Evolutionary conservation across 768 basidiomycete species (phyloP).

Genomic region (Gelatoporia subvermispora): DNA sequence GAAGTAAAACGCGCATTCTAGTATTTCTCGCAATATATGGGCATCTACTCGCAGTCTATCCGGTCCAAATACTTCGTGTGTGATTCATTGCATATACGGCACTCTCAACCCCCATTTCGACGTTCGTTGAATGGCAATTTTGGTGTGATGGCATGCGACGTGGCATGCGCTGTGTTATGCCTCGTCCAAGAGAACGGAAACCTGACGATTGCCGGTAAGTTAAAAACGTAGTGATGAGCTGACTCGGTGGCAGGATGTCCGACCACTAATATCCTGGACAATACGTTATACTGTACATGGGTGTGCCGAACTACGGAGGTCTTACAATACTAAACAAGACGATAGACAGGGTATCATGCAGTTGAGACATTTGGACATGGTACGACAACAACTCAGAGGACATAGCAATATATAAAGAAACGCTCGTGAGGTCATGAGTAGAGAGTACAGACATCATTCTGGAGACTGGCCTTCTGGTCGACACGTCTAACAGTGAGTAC

Average conservation of each 20-base stretch:
- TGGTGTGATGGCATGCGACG: no score
- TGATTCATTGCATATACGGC: no score
- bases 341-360: constrained; percentile 13
- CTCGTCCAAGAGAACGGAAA: no score
- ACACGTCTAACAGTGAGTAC: background rate
- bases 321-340: constrained; percentile 12
- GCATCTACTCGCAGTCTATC: background rate
- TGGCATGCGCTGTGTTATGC: no score
- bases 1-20: constrained; percentile 88
- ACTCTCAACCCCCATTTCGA: no score
- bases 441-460: constrained; percentile 6
- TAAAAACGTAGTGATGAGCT: no score
- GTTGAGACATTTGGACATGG: constrained; percentile 9
- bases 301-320: background rate
- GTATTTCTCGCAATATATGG: background rate
- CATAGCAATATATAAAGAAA: constrained; percentile 14
- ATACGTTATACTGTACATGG: no score
- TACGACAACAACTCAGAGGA: constrained; percentile 4
- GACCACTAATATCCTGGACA: no score
- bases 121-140: no score
- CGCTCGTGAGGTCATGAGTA: constrained; percentile 12
- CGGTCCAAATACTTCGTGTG: background rate
- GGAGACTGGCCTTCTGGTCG: background rate
- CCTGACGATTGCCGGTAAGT: no score
- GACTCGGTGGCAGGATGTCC: no score